phyloP scores from a whole-genome alignment of 2,329 filamentous ascomycete species.

The Emericellopsis atlantica region DNA sequence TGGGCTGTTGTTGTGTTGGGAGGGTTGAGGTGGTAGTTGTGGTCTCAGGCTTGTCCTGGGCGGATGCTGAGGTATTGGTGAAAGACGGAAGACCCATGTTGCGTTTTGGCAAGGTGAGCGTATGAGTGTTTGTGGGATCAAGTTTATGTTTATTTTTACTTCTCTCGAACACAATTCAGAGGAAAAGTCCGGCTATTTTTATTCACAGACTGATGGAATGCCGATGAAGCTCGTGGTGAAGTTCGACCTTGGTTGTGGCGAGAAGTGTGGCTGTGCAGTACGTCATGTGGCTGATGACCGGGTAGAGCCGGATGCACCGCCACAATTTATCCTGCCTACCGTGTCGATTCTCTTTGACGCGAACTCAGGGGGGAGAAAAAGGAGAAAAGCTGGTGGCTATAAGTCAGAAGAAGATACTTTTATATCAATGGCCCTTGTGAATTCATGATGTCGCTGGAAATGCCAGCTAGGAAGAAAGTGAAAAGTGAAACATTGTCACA shows the following conservation, averaged over 20 bases:
- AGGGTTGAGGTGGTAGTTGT: conserved; percentile 5
- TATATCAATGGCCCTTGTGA: too few relatives aligned
- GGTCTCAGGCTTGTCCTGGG: conserved; percentile 2
- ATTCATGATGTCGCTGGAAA: too few relatives aligned
- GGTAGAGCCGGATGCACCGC: conserved; percentile 1
- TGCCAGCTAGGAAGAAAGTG: too few relatives aligned
- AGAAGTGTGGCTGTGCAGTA: conserved; percentile 8
- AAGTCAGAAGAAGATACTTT: too few relatives aligned
- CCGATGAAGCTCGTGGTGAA: conserved; percentile 9
- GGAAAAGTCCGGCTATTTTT: not conserved
- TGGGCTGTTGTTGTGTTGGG: conserved; percentile 10
- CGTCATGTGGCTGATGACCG: conserved; percentile 8
- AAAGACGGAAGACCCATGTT: conserved; percentile 16
- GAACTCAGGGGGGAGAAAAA: too few relatives aligned
- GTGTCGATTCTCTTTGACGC: too few relatives aligned
- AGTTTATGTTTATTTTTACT: not conserved
- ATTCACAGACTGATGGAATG: not conserved
- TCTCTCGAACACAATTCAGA: not conserved
- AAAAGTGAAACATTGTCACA: too few relatives aligned
- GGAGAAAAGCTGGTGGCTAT: too few relatives aligned
- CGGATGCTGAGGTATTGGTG: conserved; percentile 3
- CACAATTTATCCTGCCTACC: not conserved
- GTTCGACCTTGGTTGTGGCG: conserved; percentile 5
- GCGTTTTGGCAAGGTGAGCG: not conserved
- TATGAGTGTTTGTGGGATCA: not conserved